These are phyloP conservation scores for Piper longum DNA, from an alignment of 164 flowering plant species.

Conservation along the genomic window DNA sequence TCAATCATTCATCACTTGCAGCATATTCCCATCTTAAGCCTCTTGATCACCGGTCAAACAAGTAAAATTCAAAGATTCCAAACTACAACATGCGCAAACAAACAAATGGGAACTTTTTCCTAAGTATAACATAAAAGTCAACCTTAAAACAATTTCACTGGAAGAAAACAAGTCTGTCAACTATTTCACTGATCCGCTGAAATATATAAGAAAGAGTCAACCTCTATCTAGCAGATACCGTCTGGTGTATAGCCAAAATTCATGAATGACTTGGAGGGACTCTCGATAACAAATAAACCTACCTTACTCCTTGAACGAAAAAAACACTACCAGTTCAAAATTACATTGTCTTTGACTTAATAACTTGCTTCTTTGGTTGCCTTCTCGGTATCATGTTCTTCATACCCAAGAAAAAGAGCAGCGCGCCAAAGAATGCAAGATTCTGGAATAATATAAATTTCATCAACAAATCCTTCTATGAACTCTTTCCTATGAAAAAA, in stretches of 20 bases:
- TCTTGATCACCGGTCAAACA: too few relatives aligned
- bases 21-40: too few relatives aligned
- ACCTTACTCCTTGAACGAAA: background rate
- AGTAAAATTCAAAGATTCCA: too few relatives aligned
- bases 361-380: conserved; percentile 30
- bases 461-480: background rate
- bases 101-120: too few relatives aligned
- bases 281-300: background rate
- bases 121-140: too few relatives aligned
- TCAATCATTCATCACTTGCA: too few relatives aligned
- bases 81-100: too few relatives aligned
- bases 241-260: background rate
- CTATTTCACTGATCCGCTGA: too few relatives aligned
- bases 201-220: background rate
- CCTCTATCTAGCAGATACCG: background rate
- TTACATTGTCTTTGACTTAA: conserved; percentile 39
- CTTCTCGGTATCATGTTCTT: conserved; percentile 41
- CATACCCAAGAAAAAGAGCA: conserved; percentile 61
- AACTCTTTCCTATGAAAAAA: background rate
- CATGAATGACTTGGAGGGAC: background rate
- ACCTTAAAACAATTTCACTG: too few relatives aligned
- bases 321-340: background rate
- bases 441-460: conserved; percentile 19
- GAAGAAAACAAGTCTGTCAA: too few relatives aligned
- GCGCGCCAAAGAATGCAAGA: conserved; percentile 52